Evolutionary conservation across 768 basidiomycete genomes (phyloP), one percentile per base, ranked within the genome.

Genomic region (Leucogyrophana mollusca): DNA sequence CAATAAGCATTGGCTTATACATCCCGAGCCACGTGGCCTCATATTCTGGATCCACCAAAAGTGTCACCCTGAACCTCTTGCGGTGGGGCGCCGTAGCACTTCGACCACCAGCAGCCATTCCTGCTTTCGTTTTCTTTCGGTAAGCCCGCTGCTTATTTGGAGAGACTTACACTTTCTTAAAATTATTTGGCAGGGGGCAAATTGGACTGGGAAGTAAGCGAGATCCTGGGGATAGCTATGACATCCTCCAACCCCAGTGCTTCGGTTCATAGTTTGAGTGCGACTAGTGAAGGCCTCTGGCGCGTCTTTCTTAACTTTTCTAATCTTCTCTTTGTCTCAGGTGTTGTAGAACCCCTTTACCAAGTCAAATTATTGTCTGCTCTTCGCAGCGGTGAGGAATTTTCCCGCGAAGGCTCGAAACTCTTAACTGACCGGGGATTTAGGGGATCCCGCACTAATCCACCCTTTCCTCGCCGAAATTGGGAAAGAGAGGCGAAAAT

Each of bases 401-500:
- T 4, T 32, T 30, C 24, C 40, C 16, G 40, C 23, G 16, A 35
- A 42, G 17, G 9, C 25, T 21, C 24, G 45, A 33, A 5, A 18
- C n/a, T 16, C 20, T 41, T 50, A 27, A 40, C 37, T 11, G 20
- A 39, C 40, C 21, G 8, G 17, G 16, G 11, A 5, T 18, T 2
- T 47, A 89, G 89, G 89, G 23, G 87, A 92, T 54, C 84, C 87
- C 0, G 77, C 86, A 5, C 71, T 78, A 10, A 87, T 92, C n/a
- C 87, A 88, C 53, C 86, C 88, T 1, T 87, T 90, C 56, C 73
- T 92, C n/a, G 57, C 81, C 1, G 87, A 89, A 60, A 85, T 92
- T 33, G 72, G 76, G 40, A 85, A 82, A 60, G 82, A 87, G 53
- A 77, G 71, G 45, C 77, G 79, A 4, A 73, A 64, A 20, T 75